Conservation (phyloP, 2,329 filamentous ascomycete species). For the Exophiala lecanii-corni region DNA sequence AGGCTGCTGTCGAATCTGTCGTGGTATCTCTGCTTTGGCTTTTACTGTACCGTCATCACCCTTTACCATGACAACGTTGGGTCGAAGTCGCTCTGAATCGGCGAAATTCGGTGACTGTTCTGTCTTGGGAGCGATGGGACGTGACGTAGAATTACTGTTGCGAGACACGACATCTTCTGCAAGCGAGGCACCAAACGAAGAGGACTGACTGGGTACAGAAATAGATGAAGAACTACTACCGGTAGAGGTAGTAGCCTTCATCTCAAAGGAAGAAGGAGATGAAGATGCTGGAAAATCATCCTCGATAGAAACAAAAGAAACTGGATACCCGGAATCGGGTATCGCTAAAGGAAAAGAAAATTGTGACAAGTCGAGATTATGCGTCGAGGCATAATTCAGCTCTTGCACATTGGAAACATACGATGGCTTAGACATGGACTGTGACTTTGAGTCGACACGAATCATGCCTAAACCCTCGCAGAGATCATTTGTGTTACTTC, state of each 20-base stretch:
- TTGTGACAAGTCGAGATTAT: constrained; percentile 33
- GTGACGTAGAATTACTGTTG: constrained; percentile 28
- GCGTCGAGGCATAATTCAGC: constrained; percentile 30
- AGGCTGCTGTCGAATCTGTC: constrained; percentile 58
- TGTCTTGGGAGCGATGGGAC: constrained; percentile 48
- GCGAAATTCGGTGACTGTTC: constrained; percentile 32
- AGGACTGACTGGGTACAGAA: constrained; percentile 26
- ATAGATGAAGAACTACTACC: constrained; percentile 43
- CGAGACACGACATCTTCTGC: constrained; percentile 47
- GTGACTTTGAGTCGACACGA: constrained; percentile 39
- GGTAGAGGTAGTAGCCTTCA: constrained; percentile 47
- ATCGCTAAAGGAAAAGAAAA: constrained; percentile 31
- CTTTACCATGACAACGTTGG: constrained; percentile 49
- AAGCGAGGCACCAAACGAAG: constrained; percentile 43
- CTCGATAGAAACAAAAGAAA: constrained; percentile 27
- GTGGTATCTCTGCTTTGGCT: constrained; percentile 51
- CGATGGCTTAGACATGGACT: constrained; percentile 28
- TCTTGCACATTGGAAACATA: constrained; percentile 30
- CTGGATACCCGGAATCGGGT: constrained; percentile 33
- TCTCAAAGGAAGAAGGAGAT: constrained; percentile 41
- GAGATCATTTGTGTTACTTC: constrained; percentile 43
- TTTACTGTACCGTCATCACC: constrained; percentile 52
- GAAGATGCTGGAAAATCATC: constrained; percentile 34
- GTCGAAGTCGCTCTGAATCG: constrained; percentile 33
- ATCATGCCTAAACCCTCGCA: constrained; percentile 42